These are phyloP conservation scores for Mycena albidolilacea DNA, from an alignment of 768 basidiomycete species.

Conservation along the genomic window DNA sequence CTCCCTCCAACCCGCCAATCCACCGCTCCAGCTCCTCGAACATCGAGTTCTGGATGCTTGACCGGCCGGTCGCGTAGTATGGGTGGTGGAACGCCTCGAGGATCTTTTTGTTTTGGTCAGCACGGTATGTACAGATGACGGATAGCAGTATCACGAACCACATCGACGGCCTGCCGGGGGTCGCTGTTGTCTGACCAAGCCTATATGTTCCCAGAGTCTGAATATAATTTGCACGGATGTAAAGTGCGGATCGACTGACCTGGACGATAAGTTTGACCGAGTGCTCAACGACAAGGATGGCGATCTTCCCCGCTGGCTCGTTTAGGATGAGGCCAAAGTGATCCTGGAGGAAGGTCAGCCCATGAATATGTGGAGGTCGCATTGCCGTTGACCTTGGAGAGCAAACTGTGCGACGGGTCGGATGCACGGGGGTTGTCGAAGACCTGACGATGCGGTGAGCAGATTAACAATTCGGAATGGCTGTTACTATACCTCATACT, in stretches of 20 bases:
- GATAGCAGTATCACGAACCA: constrained; percentile 47
- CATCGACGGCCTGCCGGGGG: constrained; percentile 60
- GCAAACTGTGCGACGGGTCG: constrained; percentile 81
- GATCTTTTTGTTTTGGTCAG: constrained; percentile 51
- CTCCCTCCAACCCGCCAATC: constrained; percentile 62
- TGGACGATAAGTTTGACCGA: constrained; percentile 71
- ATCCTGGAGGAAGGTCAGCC: constrained; percentile 57
- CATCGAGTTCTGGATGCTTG: constrained; percentile 73
- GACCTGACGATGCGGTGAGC: constrained; percentile 54
- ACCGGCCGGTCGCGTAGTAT: constrained; percentile 69
- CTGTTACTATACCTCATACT: constrained; percentile 65
- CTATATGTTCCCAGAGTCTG: constrained; percentile 37
- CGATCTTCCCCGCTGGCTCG: constrained; percentile 83
- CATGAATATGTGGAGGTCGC: not conserved
- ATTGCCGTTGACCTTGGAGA: constrained; percentile 68
- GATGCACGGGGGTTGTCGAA: constrained; percentile 78
- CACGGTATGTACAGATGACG: not conserved
- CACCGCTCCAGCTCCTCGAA: constrained; percentile 69
- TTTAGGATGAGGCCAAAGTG: constrained; percentile 82
- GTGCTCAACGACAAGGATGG: constrained; percentile 75
- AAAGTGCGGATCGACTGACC: constrained; percentile 42
- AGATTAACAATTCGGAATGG: not conserved
- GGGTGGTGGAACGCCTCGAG: constrained; percentile 81
- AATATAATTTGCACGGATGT: not conserved
- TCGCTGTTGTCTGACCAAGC: constrained; percentile 67